Base-by-base conservation (phyloP, 495 filamentous ascomycete genomes). In the Aspergillus asperescens region DNA sequence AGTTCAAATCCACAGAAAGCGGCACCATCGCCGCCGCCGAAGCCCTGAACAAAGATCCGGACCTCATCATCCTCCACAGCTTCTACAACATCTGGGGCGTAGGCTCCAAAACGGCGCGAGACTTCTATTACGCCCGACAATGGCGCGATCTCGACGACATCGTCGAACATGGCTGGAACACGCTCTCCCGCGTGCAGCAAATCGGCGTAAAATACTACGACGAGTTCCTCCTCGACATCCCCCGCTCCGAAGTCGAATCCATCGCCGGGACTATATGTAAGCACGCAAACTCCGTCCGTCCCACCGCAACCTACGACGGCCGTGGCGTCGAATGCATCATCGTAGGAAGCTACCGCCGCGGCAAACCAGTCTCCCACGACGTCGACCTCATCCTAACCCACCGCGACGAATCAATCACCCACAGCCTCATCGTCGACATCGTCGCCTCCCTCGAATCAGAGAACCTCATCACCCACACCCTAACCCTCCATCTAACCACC, bases 161-260 rank as follows among this genome's bases (percentile, higher is more conserved):
- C 6, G 74, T 96, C 50, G 86, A 94, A 58, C 73, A 84, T 56
- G 90, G 87, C 20, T 98, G 94, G 94, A 60, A 75, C 31, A 68
- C 57, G 1, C 74, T 97, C 0, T 84, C 75, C 0, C 79, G 90
- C 13, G 86, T 87, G 1, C 91, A 95, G 65, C 90, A 97, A 63
- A 95, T 98, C 40, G 93, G 93, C 0, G 66, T 97, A n/a, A 97
- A 97, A 63, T 96, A 84, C 64, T 95, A 91, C 63, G 88, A 94
- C 39, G 93, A 97, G 48, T 86, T 98, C 38, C 74, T 79, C 28
- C 64, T 74, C 18, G 79, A 77, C 27, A 87, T 98, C 15, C 77
- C 90, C 1, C 78, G 91, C 1, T 39, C 48, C 0, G 92, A 98
- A 60, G 84, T 89, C 3, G 85, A 89, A 58, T 50, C 61, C 0